Percentiles rank a stretch among this genome's conserved stretches.
Conservation (phyloP, 2,329 filamentous ascomycete genomes). For the Zymoseptoria ardabiliae region DNA sequence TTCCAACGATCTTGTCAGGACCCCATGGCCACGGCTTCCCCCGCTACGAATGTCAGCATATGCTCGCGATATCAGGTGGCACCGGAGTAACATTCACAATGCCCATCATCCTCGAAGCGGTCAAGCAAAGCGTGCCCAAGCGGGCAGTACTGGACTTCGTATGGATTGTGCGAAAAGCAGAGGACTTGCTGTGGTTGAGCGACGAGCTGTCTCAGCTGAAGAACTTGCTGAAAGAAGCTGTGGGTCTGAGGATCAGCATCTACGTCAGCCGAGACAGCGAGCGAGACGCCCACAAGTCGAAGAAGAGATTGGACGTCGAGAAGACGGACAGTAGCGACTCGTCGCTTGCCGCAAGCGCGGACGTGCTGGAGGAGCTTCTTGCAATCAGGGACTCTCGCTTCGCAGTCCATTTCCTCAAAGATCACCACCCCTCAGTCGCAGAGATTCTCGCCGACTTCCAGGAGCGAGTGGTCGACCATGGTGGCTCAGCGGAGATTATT, state of each 20-base stretch:
- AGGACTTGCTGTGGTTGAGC: conserved; percentile 52
- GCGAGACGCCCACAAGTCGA: neutral
- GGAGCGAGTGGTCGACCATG: conserved; percentile 13
- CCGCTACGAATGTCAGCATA: conserved; percentile 16
- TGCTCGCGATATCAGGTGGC: conserved; percentile 42
- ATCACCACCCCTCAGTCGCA: conserved; percentile 18
- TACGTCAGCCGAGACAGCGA: conserved; percentile 51
- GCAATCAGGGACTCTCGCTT: conserved; percentile 12
- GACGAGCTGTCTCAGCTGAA: conserved; percentile 48
- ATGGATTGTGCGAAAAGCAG: conserved; percentile 53
- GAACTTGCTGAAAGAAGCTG: conserved; percentile 31
- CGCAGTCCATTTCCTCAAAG: conserved; percentile 18
- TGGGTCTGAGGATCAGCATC: conserved; percentile 45
- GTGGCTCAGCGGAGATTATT: conserved; percentile 19
- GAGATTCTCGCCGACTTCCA: conserved; percentile 21
- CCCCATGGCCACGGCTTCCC: conserved; percentile 47
- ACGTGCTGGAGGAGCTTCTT: conserved; percentile 11
- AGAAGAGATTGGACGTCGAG: neutral
- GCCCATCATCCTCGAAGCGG: conserved; percentile 34
- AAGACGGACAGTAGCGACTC: neutral
- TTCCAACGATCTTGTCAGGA: conserved; percentile 54
- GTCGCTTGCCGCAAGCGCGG: neutral
- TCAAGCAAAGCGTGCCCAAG: conserved; percentile 22
- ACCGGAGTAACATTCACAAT: conserved; percentile 53
- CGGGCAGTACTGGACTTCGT: conserved; percentile 48